These are phyloP conservation scores for Ramaria rubella DNA, from an alignment of 768 basidiomycete genomes.

Conservation along the genomic window DNA sequence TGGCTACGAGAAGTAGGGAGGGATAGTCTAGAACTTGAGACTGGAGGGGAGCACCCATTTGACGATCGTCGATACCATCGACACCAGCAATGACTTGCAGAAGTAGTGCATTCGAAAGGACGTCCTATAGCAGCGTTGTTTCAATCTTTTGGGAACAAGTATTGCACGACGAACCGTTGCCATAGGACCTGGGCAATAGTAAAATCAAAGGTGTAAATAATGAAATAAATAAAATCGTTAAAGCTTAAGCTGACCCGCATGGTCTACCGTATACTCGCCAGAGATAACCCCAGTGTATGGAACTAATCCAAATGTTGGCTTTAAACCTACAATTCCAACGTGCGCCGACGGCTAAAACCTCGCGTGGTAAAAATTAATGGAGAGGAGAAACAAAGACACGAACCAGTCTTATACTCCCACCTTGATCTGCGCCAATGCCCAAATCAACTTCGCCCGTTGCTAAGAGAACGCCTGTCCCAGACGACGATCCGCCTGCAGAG, in stretches of 20 bases:
- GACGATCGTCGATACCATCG: constrained; percentile 40
- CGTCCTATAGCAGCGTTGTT: constrained; percentile 10
- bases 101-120: constrained; percentile 35
- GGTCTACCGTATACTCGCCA: constrained; percentile 34
- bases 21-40: constrained; percentile 29
- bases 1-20: constrained; percentile 17
- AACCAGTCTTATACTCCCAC: constrained; percentile 35
- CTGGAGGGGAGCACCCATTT: constrained; percentile 30
- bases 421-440: constrained; percentile 44
- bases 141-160: not conserved
- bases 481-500: constrained; percentile 37
- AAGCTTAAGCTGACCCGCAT: constrained; percentile 25
- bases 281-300: constrained; percentile 42
- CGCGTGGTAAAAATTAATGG: not conserved
- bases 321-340: constrained; percentile 39
- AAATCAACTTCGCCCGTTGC: constrained; percentile 34
- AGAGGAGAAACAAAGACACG: not conserved
- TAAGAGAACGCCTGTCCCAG: constrained; percentile 38
- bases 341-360: constrained; percentile 30
- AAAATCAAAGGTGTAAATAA: not conserved
- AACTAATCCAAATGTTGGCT: constrained; percentile 38
- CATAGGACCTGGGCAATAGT: not conserved
- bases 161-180: not conserved
- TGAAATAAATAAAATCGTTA: not conserved
- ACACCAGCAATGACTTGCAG: constrained; percentile 38